Percentiles rank a stretch among this genome's conserved stretches.
Conservation (phyloP, 2,329 filamentous ascomycete genomes). For the Dactylellina sp. region DNA sequence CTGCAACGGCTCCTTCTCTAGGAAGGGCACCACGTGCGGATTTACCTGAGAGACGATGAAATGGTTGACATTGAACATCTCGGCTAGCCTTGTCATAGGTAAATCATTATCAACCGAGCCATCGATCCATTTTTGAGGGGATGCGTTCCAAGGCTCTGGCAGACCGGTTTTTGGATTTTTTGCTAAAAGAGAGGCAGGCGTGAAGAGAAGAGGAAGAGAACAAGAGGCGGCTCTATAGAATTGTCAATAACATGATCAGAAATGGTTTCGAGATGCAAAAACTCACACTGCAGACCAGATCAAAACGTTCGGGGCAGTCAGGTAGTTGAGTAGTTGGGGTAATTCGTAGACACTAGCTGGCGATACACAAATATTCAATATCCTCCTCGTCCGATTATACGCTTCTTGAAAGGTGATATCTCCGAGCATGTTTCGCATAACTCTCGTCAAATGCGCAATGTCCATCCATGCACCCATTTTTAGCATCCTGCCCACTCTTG, state of each 20-base stretch:
- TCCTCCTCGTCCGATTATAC: conserved; percentile 90
- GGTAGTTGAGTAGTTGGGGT: conserved; percentile 87
- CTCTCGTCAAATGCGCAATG: conserved; percentile 80
- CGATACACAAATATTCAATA: conserved; percentile 94
- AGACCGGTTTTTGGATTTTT: conserved; percentile 85
- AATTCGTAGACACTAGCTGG: conserved; percentile 83
- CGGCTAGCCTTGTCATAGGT: conserved; percentile 86
- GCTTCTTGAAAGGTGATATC: conserved; percentile 96
- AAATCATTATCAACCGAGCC: conserved; percentile 95
- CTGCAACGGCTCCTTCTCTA: conserved; percentile 72
- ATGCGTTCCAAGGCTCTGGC: conserved; percentile 84
- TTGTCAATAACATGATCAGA: conserved; percentile 60
- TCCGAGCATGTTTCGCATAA: conserved; percentile 83
- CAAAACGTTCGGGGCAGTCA: conserved; percentile 92
- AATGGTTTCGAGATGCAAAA: conserved; percentile 60
- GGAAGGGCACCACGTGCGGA: conserved; percentile 88
- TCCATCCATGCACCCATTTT: conserved; percentile 89
- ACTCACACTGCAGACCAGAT: conserved; percentile 86
- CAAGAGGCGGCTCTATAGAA: conserved; percentile 78
- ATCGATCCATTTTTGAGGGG: conserved; percentile 88
- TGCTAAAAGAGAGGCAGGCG: conserved; percentile 79
- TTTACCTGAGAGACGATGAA: conserved; percentile 98
- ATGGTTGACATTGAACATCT: conserved; percentile 98
- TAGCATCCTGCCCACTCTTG: conserved; percentile 76
- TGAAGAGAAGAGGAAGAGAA: conserved; percentile 88